These are phyloP conservation scores for Candida mattraensis DNA, from an alignment of 805 yeast species.

Conservation along the genomic window DNA sequence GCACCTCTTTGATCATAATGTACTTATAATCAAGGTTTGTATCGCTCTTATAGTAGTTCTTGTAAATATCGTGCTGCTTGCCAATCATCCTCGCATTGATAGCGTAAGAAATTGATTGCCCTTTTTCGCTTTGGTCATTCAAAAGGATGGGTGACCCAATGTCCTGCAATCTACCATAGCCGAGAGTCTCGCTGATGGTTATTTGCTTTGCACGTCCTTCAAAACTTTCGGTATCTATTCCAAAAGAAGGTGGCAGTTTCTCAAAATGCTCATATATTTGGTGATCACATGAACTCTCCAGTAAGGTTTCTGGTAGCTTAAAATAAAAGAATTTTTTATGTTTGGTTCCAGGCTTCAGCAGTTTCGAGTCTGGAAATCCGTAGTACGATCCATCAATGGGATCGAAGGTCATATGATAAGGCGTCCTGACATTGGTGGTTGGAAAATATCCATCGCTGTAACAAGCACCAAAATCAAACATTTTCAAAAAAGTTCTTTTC, in stretches of 20 bases:
- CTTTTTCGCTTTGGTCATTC: conserved; percentile 45
- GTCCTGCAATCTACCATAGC: conserved; percentile 51
- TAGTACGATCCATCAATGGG: conserved; percentile 27
- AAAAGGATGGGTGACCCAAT: conserved; percentile 54
- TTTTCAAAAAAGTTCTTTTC: conserved; percentile 40
- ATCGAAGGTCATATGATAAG: conserved; percentile 17
- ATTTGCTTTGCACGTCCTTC: conserved; percentile 27
- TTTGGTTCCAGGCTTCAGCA: conserved; percentile 44
- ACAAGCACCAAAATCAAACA: conserved; percentile 49
- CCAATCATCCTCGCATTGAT: conserved; percentile 55
- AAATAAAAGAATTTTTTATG: conserved; percentile 60
- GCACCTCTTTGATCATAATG: conserved; percentile 22
- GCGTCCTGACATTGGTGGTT: conserved; percentile 22
- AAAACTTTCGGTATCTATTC: conserved; percentile 32
- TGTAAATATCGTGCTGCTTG: conserved; percentile 17
- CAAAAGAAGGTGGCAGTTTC: conserved; percentile 41
- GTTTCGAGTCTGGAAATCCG: conserved; percentile 42
- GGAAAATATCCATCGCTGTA: conserved; percentile 42
- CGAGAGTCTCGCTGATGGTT: conserved; percentile 41
- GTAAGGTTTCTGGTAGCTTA: conserved; percentile 49
- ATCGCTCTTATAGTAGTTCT: conserved; percentile 9
- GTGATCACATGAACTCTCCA: conserved; percentile 52
- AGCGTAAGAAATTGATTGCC: conserved; percentile 45
- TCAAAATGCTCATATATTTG: conserved; percentile 33
- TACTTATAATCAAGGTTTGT: conserved; percentile 13